Base-by-base conservation (phyloP, 164 flowering plant species). In the Magnolia sinica region DNA sequence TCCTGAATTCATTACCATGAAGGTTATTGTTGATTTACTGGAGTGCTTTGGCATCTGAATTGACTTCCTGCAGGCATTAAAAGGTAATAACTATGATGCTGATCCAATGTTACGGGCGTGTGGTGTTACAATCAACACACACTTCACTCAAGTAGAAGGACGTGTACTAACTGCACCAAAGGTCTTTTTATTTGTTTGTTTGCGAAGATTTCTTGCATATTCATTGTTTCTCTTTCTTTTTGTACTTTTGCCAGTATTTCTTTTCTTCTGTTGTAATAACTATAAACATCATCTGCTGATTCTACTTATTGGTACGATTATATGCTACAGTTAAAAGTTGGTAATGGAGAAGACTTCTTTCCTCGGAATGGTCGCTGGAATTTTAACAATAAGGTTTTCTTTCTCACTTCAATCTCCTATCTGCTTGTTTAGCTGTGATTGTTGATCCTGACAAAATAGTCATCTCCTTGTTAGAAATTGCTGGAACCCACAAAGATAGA, bases 351-450 rank as follows among this genome's bases (percentile, higher is more conserved):
- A 9, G 92, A 91, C 24, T 83, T 91, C 24, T 51, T 74, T 37
- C 90, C 98, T 7, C 83, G 95, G 7, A 90, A 89, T 80, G 99
- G 99, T 7, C 81, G 94, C 0, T 94, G 98, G 99, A 96, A 94
- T 75, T 91, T 94, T 50, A 91, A 87, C 64, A 85, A 91, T 16
- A 96, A 92, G 97, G 99, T 94, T n/a, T 11, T 74, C 18, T 13
- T 4, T 66, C 8, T 27, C 6, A 24, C 14, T 29, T 74, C 13
- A 7, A 10, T 22, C 9, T 10, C 29, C 16, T 66, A 4, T 66
- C 45, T 23, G 8, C 4, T 64, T 20, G 10, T 65, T 0, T 64
- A n/a, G 24, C 68, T 64, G 8, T 27, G 18, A 7, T 72, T 9
- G 14, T 11, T 63, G 22, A 11, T 67, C 52, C 74, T 79, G 55